Evolutionary conservation across 2,329 filamentous ascomycete species (phyloP).

Genomic region (Apiospora aurea): DNA sequence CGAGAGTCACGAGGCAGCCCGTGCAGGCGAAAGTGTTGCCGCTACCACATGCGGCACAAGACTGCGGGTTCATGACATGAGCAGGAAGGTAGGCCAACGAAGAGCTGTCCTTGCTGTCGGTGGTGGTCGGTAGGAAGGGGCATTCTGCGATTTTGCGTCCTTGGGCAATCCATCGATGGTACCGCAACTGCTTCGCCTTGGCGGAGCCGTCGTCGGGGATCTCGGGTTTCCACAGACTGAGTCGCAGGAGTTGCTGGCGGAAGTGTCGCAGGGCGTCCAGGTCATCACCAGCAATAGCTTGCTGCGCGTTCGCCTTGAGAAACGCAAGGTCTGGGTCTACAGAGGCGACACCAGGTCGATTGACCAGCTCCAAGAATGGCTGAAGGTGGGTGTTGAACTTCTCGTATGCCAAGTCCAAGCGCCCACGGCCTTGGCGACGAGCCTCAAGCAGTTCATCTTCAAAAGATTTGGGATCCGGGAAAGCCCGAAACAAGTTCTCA

Average conservation of each 20-base stretch:
- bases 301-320: background rate
- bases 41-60: background rate
- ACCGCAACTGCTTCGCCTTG: background rate
- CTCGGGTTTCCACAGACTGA: background rate
- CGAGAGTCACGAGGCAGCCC: background rate
- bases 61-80: background rate
- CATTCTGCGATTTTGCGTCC: background rate
- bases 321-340: background rate
- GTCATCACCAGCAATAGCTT: background rate
- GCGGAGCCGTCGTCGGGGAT: background rate
- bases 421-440: no score
- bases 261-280: background rate
- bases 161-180: background rate
- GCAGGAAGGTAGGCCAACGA: background rate
- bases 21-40: background rate
- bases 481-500: background rate
- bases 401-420: no score
- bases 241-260: background rate
- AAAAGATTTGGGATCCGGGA: background rate
- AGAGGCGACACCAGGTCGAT: background rate
- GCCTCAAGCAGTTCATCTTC: no score
- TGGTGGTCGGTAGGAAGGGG: background rate
- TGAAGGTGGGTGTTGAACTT: background rate
- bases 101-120: background rate
- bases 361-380: no score